Evolutionary conservation across 768 basidiomycete genomes (phyloP), one percentile per base, ranked within the genome.

Genomic region (Fomitopsis serialis): DNA sequence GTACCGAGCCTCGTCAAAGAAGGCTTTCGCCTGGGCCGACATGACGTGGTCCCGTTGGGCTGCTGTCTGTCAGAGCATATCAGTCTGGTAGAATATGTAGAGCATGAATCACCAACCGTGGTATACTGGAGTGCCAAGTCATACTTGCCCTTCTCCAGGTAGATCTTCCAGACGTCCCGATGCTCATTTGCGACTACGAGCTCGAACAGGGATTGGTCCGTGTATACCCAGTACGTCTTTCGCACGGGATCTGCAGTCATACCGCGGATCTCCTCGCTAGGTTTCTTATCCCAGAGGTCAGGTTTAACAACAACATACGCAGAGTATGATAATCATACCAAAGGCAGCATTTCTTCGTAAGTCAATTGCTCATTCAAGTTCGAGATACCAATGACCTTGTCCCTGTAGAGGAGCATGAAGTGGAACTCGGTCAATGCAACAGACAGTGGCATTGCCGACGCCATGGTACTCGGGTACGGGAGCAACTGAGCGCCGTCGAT

Each of bases 161-260:
- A 92, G 50, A 94, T 85, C 63, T 84, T 84, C 97, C 97, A 99
- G 8, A 99, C 85, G 65, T 98, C 91, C 11, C 95, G 81, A 63
- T 90, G 89, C 72, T 99, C 97, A 61, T 95, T 92, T 8, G 77
- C 77, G 11, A 91, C 78, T 6, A 87, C 81, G 23, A 99, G 71
- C 63, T 99, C 97, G 61, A 90, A 94, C 19, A 99, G 77, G 0
- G 91, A 88, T 56, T 85, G 82, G 58, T 91, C 85, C 0, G 95
- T 95, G 65, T 87, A 95, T 1, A 94, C 80, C 97, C 97, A 99
- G 61, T 87, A 95, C 13, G 96, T 98, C 68, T 82, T 85, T 9
- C 88, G 82, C 3, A 91, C 84, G 17, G 88, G 89, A 69, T 99
- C 97, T 9, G 88, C 79, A 5, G 87, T 81, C 29, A 98, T 71